phyloP scores from a whole-genome alignment of 2,329 filamentous ascomycete genomes.

The Didymella glomerata region DNA sequence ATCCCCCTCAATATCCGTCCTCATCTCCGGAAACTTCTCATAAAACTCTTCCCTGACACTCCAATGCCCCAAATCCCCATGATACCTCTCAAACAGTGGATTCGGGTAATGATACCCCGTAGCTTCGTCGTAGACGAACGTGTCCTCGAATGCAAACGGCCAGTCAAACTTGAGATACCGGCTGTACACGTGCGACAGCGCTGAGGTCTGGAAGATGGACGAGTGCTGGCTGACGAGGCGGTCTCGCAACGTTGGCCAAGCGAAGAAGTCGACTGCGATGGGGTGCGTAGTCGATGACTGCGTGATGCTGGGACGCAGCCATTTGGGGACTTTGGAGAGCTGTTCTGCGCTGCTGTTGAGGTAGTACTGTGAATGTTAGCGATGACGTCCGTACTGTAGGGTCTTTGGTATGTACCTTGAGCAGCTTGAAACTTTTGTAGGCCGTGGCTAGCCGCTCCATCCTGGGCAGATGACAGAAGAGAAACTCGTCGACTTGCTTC shows the following conservation, averaged over 20 bases:
- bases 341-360: constrained; percentile 39
- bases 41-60: constrained; percentile 38
- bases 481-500: constrained; percentile 42
- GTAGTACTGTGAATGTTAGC: constrained; percentile 37
- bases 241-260: constrained; percentile 45
- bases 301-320: constrained; percentile 35
- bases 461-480: constrained; percentile 38
- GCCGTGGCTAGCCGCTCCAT: constrained; percentile 38
- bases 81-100: constrained; percentile 45
- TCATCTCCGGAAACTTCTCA: constrained; percentile 42
- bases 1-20: constrained; percentile 44
- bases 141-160: constrained; percentile 46
- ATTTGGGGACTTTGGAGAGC: constrained; percentile 39
- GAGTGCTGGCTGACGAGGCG: constrained; percentile 38
- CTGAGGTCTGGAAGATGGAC: constrained; percentile 32
- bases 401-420: constrained; percentile 35
- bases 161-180: constrained; percentile 43
- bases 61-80: constrained; percentile 41
- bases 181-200: constrained; percentile 37
- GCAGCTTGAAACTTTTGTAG: constrained; percentile 48
- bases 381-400: no score
- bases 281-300: constrained; percentile 42
- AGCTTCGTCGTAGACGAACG: constrained; percentile 39
- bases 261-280: constrained; percentile 46
- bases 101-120: constrained; percentile 28